These are phyloP conservation scores for Bassia scoparia DNA, from an alignment of 148 eudicot species.

Conservation along the genomic window DNA sequence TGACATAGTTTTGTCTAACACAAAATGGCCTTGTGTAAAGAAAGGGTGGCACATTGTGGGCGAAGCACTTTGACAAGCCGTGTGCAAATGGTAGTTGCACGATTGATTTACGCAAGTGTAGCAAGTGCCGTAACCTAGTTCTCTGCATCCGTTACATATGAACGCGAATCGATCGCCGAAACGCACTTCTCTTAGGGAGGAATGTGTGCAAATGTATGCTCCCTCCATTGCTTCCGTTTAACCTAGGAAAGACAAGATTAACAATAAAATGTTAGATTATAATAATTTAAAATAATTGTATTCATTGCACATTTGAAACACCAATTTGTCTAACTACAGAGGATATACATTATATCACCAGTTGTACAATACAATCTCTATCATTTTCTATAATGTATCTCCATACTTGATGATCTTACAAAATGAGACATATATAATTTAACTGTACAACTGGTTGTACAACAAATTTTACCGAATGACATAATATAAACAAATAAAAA, in stretches of 20 bases:
- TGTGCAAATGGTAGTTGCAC: conserved; percentile 17
- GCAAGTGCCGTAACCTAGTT: conserved; percentile 11
- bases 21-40: neutral
- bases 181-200: neutral
- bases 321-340: too few relatives aligned
- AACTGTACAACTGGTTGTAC: too few relatives aligned
- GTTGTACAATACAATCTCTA: too few relatives aligned
- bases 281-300: too few relatives aligned
- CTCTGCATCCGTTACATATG: conserved; percentile 7
- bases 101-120: neutral
- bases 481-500: too few relatives aligned
- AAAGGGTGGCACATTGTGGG: neutral
- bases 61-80: neutral
- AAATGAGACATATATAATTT: too few relatives aligned
- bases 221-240: neutral
- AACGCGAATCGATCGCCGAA: conserved; percentile 12
- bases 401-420: too few relatives aligned
- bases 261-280: neutral
- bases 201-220: neutral
- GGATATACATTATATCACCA: too few relatives aligned
- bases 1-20: neutral
- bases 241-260: neutral
- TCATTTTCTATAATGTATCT: too few relatives aligned
- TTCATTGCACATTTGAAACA: too few relatives aligned
- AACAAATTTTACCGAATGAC: too few relatives aligned